Conservation (phyloP, 352 stramenopile genomes). For the Phytophthora hybrid region DNA sequence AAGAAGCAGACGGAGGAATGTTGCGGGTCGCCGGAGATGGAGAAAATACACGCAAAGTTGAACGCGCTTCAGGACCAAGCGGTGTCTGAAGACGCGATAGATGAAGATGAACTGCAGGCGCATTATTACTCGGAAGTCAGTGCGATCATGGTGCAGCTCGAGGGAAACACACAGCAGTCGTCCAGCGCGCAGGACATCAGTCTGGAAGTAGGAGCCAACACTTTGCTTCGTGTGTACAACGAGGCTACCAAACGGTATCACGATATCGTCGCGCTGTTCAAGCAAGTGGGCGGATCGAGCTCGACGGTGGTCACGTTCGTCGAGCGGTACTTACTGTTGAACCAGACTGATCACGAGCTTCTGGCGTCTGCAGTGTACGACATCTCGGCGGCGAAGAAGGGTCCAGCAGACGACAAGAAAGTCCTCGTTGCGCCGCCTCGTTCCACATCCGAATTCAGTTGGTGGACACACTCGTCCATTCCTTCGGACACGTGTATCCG, state of each 20-base stretch:
- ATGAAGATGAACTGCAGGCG: slow-evolving; percentile 57
- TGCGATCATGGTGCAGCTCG: slow-evolving; percentile 68
- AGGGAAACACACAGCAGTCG: slow-evolving; percentile 58
- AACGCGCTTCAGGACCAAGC: slow-evolving; percentile 56
- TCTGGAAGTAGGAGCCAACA: slow-evolving; percentile 71
- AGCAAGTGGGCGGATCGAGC: slow-evolving; percentile 65
- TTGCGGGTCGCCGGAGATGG: slow-evolving; percentile 66
- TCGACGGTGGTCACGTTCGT: slow-evolving; percentile 85
- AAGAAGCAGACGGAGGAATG: slow-evolving; percentile 58
- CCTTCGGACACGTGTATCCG: slow-evolving; percentile 74
- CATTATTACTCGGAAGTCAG: slow-evolving; percentile 82
- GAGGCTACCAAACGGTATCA: slow-evolving; percentile 77
- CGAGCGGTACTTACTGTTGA: slow-evolving; percentile 82
- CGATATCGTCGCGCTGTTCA: slow-evolving; percentile 77
- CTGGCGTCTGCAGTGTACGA: slow-evolving; percentile 57
- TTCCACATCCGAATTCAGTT: slow-evolving; percentile 74
- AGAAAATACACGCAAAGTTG: slow-evolving; percentile 79
- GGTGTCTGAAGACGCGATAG: slow-evolving; percentile 38
- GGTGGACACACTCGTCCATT: slow-evolving; percentile 54
- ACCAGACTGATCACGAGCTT: slow-evolving; percentile 72
- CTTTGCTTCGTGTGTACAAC: slow-evolving; percentile 75
- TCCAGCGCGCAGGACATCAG: slow-evolving; percentile 72
- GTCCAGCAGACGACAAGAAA: slow-evolving; percentile 31
- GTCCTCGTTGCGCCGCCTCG: slow-evolving; percentile 42
- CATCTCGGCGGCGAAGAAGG: slow-evolving; percentile 37